phyloP scores from a whole-genome alignment of 169 alveolate species.

The Eimeria zaria region DNA sequence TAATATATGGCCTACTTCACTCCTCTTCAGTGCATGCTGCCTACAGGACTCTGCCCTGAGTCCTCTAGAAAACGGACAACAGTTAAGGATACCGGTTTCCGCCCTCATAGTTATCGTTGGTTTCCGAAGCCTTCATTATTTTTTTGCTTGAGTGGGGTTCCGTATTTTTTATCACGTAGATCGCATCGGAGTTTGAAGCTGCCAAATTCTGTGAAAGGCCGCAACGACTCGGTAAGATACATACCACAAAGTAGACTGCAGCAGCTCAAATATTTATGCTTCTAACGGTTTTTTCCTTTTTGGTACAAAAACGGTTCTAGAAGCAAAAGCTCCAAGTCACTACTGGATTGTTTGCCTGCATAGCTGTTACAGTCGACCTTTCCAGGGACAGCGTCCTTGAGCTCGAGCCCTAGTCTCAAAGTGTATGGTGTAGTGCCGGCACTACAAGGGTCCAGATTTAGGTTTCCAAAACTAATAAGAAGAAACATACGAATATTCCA shows the following conservation, averaged over 20 bases:
- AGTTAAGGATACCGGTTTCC: neutral
- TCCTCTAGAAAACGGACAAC: neutral
- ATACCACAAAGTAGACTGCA: neutral
- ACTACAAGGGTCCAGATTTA: no score
- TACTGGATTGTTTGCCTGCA: neutral
- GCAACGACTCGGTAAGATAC: neutral
- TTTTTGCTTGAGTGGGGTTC: neutral
- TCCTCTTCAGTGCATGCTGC: neutral
- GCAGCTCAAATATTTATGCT: neutral
- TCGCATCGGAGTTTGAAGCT: neutral
- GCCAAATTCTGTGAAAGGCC: neutral
- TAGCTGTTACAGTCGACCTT: neutral
- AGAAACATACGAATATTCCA: no score
- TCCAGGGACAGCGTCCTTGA: neutral
- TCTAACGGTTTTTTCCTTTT: neutral
- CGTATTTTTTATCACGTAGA: neutral
- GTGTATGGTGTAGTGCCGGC: no score
- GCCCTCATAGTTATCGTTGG: neutral
- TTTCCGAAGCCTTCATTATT: neutral
- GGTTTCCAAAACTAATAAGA: no score
- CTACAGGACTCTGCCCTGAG: neutral
- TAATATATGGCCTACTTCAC: neutral
- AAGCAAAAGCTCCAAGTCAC: neutral
- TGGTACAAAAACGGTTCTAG: neutral
- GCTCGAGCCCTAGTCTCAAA: no score